Evolutionary conservation across 306 rosid genomes (phyloP), one percentile per base, ranked within the genome.

Genomic region (Cyclanthera cordifolia): DNA sequence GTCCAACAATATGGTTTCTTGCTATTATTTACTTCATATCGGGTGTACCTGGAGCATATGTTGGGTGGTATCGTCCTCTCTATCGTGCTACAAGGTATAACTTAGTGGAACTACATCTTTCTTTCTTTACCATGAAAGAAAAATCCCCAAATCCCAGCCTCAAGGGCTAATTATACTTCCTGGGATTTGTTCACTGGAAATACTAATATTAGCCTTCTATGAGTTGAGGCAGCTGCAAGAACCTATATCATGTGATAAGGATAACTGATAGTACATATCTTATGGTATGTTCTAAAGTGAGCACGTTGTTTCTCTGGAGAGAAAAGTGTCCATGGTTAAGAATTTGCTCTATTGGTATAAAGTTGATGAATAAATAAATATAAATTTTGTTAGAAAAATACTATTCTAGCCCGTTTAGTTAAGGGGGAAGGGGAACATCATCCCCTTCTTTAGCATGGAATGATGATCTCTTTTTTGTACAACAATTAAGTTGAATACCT

Each of bases 31-130:
- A 90, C 82, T 81, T 87, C 78, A 77, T 93, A 68, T 71, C 94
- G 4, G 86, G 83, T 34, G 86, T 65, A 78, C 99, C 99, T 28
- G 88, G 90, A 70, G 84, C 85, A 28, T 93, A 83, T 77, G 88
- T 84, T 63, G 19, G 87, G 76, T 93, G 99, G 99, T 90, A 93
- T 78, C 99, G 99, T 61, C 96, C 99, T 37, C 99, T 93, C 82
- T 93, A 90, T 76, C 94, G 91, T 10, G 99, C 99, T 24, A 85
- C 74, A 81, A 93, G 99, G 99, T 93, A 86, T 37, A 39, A 72
- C 27, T 23, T 55, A 6, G 9, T 53, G 49, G 39, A 27, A 67
- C 55, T 66, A 3, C 7, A 6, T 41, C 4, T 63, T 13, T 63
- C 17, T 15, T 23, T 65, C 53, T 45, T 30, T 21, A 23, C 52